phyloP scores from a whole-genome alignment of 768 basidiomycete species.

The Naganishia vishniacii region DNA sequence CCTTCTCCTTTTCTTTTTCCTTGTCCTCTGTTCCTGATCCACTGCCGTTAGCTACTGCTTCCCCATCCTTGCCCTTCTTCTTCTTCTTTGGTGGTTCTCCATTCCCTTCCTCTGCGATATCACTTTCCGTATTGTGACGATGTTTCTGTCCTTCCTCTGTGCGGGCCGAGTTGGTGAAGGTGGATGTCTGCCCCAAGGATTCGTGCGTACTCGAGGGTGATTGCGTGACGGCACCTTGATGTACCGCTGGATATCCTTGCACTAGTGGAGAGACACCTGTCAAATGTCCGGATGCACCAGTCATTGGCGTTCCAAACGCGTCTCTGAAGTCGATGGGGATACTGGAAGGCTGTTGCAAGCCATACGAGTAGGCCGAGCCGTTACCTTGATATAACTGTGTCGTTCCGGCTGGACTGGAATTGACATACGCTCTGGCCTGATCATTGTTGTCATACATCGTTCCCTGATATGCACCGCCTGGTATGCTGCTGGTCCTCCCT shows the following conservation, averaged over 20 bases:
- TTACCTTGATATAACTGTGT: background rate
- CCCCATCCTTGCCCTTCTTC: slow-evolving; percentile 33
- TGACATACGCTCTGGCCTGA: background rate
- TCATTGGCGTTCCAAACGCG: background rate
- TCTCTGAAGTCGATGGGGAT: background rate
- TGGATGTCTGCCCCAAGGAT: background rate
- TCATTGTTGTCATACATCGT: background rate
- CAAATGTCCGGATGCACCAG: background rate
- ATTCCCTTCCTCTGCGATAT: background rate
- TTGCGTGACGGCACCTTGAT: background rate
- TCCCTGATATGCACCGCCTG: background rate
- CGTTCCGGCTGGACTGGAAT: background rate
- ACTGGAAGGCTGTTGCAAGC: background rate
- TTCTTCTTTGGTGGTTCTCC: slow-evolving; percentile 22
- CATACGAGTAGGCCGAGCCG: background rate
- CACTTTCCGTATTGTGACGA: background rate
- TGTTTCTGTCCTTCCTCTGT: background rate
- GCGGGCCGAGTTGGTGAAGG: background rate
- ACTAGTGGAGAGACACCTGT: background rate
- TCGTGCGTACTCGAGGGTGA: slow-evolving; percentile 8
- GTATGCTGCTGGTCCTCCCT: background rate
- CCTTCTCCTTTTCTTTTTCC: slow-evolving; percentile 41
- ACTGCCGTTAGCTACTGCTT: slow-evolving; percentile 2
- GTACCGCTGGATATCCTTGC: background rate
- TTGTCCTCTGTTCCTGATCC: slow-evolving; percentile 30